Conservation (phyloP, 1,139 yeast species). For the Geotrichum klebahnii region DNA sequence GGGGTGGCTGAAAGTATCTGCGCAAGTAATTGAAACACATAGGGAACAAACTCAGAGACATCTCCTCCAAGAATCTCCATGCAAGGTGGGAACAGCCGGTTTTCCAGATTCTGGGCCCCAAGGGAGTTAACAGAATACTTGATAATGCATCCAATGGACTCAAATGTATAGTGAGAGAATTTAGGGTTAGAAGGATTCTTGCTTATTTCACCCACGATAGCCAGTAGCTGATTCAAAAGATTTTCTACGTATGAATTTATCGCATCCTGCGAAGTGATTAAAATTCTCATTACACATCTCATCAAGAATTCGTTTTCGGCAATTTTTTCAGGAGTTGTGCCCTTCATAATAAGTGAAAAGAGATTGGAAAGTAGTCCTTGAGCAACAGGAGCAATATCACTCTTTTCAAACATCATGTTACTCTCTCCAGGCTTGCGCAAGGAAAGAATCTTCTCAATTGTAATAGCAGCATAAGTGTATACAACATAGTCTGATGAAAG, state of each 20-base stretch:
- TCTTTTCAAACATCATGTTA: constrained; percentile 61
- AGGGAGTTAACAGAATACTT: constrained; percentile 47
- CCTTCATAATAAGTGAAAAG: constrained; percentile 60
- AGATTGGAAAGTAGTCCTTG: constrained; percentile 57
- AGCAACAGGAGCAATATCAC: constrained; percentile 59
- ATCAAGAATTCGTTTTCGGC: constrained; percentile 93
- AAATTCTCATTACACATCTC: constrained; percentile 81
- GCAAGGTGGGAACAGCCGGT: constrained; percentile 61
- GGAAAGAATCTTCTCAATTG: constrained; percentile 81
- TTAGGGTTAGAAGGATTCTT: constrained; percentile 94
- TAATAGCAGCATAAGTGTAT: constrained; percentile 88
- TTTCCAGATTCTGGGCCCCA: constrained; percentile 44
- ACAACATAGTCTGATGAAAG: constrained; percentile 71
- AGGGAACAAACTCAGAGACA: constrained; percentile 91
- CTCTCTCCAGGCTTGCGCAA: constrained; percentile 51
- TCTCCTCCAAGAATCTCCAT: constrained; percentile 70
- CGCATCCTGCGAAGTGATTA: constrained; percentile 69
- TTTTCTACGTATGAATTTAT: constrained; percentile 41
- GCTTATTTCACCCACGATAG: constrained; percentile 65
- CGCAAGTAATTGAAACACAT: constrained; percentile 82
- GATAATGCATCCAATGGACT: constrained; percentile 73
- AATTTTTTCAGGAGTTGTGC: constrained; percentile 75
- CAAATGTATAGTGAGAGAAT: constrained; percentile 87
- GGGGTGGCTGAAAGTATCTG: constrained; percentile 68
- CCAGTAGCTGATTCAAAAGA: constrained; percentile 58